phyloP scores from a whole-genome alignment of 257 asterid species.

The Plantago major region DNA sequence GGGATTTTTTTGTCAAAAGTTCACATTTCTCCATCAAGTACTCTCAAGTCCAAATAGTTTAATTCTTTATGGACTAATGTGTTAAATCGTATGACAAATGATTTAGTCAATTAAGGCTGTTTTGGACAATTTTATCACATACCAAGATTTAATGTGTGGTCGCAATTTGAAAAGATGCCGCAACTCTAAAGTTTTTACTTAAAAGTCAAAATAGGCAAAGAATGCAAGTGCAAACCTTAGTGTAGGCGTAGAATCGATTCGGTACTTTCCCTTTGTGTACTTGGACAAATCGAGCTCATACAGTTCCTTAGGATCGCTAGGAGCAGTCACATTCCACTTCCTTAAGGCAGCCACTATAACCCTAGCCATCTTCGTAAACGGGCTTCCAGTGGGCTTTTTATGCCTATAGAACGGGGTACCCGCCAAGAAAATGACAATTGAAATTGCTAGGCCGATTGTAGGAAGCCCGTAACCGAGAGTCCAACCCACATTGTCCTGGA shows the following conservation, averaged over 20 bases:
- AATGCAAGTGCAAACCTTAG: constrained; percentile 43
- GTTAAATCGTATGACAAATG: too few species aligned
- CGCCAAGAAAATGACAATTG: constrained; percentile 52
- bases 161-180: too few species aligned
- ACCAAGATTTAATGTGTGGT: too few species aligned
- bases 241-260: constrained; percentile 68
- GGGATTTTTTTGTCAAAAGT: too few species aligned
- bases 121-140: too few species aligned
- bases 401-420: constrained; percentile 80
- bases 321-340: constrained; percentile 49
- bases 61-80: too few species aligned
- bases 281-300: constrained; percentile 54
- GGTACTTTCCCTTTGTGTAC: constrained; percentile 43
- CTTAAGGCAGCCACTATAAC: constrained; percentile 67
- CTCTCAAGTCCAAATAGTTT: too few species aligned
- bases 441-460: constrained; percentile 54
- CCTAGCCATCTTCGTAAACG: constrained; percentile 69
- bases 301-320: constrained; percentile 51
- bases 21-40: too few species aligned
- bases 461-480: constrained; percentile 82
- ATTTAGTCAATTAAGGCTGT: too few species aligned
- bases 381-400: constrained; percentile 75
- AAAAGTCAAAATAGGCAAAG: too few species aligned
- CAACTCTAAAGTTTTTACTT: too few species aligned
- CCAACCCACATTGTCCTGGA: constrained; percentile 92